Base-by-base conservation (phyloP, 495 filamentous ascomycete species). In the Lentithecium fluviatile region DNA sequence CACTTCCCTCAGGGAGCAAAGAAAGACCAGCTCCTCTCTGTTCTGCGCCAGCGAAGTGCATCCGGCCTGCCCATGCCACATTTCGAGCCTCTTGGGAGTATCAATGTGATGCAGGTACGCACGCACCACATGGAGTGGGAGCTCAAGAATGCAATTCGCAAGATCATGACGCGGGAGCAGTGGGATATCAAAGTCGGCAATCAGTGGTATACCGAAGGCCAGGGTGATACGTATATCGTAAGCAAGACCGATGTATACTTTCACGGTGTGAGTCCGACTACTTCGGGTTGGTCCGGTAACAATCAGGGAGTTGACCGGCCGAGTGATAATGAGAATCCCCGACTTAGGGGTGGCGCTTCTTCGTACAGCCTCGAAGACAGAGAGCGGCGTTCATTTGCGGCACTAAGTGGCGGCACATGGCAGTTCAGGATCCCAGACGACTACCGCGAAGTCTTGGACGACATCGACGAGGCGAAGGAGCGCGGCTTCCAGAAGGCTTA, bases 91-190 rank as follows among this genome's bases (percentile, higher is more conserved):
- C 52, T 23, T 2, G 23, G 32, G 25, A 24, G 24, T 45, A 24
- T 56, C 11, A 54, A 43, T 26, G 40, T 54, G 10, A 56, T 56
- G 23, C 52, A 20, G 17, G 23, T 56, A 10, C 37, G 52, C 1
- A 56, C 52, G 23, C 52, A 29, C 8, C n/a, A 21, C 10, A 56
- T 56, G 52, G 52, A 56, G 21, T 46, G 10, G 6, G 52, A 56
- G 21, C 52, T 56, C 38, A 56, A 56, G 52, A 56, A 45, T 5
- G 37, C 52, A 20, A 46, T 56, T 46, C 20, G 17, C 8, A 7
- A 24, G 23, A 25, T 2, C 3, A 15, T 56, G n/a, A 34, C 19
- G 21, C 10, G 3, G 2, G n/a, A 45, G 23, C 13, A 17, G 23
- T 24, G 21, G 43, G 23, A 37, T 11, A 21, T 12, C 13, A 20